Evolutionary conservation across 805 yeast species (phyloP).

Genomic region (Metschnikowia peoriensis): DNA sequence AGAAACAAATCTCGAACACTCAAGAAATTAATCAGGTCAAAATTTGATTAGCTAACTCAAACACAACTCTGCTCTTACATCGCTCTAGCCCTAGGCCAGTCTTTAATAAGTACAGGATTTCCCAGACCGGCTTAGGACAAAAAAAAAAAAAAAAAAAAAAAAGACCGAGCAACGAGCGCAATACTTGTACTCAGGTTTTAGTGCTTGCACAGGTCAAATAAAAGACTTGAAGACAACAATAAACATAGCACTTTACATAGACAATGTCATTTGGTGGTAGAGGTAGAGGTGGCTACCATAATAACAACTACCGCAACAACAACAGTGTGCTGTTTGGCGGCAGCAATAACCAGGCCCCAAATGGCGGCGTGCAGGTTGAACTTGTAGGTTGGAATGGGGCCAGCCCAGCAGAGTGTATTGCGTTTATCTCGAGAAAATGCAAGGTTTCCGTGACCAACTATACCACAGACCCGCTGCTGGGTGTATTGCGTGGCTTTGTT

Average conservation of each 20-base stretch:
- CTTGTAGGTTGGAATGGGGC: constrained; percentile 77
- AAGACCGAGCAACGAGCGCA: too few species aligned
- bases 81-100: too few species aligned
- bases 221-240: neutral
- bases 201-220: neutral
- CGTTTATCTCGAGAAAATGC: constrained; percentile 68
- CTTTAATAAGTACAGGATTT: too few species aligned
- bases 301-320: constrained; percentile 4
- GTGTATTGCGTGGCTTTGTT: constrained; percentile 60
- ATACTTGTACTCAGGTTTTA: too few species aligned
- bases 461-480: constrained; percentile 46
- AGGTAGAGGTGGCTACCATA: constrained; percentile 18
- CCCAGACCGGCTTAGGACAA: too few species aligned
- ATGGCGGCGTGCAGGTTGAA: constrained; percentile 13
- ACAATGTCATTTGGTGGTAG: constrained; percentile 12
- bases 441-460: constrained; percentile 54
- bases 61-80: too few species aligned
- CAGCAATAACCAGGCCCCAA: neutral
- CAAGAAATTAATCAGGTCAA: too few species aligned
- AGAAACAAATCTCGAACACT: too few species aligned
- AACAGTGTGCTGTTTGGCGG: constrained; percentile 2
- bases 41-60: too few species aligned
- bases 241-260: neutral
- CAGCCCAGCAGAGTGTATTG: constrained; percentile 60
- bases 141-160: too few species aligned